phyloP scores from a whole-genome alignment of 176 grass and related monocot species.

The Lolium perenne region DNA sequence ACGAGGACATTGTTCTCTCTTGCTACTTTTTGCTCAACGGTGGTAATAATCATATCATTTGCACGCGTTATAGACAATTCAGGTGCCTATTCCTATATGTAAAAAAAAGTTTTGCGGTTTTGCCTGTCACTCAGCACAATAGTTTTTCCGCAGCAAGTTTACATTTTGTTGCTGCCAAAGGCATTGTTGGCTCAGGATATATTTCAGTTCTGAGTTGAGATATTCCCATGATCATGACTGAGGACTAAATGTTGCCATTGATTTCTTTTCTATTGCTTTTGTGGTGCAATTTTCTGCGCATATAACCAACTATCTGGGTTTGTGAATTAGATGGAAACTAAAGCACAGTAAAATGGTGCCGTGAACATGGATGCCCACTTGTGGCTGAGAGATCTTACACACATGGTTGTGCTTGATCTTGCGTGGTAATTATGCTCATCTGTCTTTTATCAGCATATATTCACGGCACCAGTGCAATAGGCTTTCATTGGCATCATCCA shows the following conservation, averaged over 20 bases:
- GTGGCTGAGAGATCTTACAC: no score
- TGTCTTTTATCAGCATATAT: background rate
- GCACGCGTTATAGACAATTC: slow-evolving; percentile 24
- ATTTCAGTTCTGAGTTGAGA: slow-evolving; percentile 22
- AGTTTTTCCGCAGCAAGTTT: slow-evolving; percentile 24
- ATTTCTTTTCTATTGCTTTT: slow-evolving; percentile 1
- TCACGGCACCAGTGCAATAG: background rate
- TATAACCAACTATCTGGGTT: background rate
- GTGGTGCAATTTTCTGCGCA: background rate
- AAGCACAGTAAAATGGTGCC: no score
- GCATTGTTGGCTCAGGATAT: slow-evolving; percentile 19
- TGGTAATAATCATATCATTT: slow-evolving; percentile 41
- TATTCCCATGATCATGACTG: slow-evolving; percentile 36
- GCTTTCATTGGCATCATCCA: background rate
- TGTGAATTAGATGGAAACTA: background rate
- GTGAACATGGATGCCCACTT: no score
- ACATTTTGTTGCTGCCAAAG: slow-evolving; percentile 32
- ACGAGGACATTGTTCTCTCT: slow-evolving; percentile 39
- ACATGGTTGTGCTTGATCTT: background rate
- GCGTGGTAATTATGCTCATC: background rate
- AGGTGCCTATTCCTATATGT: slow-evolving; percentile 47
- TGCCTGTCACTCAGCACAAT: slow-evolving; percentile 28
- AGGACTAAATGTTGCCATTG: background rate
- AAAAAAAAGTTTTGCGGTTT: slow-evolving; percentile 43
- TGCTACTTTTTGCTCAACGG: slow-evolving; percentile 29